Evolutionary conservation across 331 rosid genomes (phyloP).

Genomic region (Stylosanthes scabra): DNA sequence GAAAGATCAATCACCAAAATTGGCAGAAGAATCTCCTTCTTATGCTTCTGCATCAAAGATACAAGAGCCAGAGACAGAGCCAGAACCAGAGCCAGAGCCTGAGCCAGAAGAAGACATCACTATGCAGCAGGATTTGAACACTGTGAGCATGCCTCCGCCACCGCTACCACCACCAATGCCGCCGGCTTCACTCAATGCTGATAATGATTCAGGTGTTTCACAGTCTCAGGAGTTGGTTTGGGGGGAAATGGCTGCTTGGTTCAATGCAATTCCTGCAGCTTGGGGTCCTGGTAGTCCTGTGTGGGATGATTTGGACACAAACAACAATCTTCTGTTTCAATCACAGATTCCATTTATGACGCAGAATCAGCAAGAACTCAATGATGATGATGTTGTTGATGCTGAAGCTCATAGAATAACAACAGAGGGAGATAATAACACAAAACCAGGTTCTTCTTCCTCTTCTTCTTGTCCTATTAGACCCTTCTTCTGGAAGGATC

Average conservation of each 20-base stretch:
- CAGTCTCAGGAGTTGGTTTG: constrained; percentile 59
- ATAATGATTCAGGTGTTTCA: constrained; percentile 48
- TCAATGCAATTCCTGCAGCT: constrained; percentile 70
- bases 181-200: constrained; percentile 31
- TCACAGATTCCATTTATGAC: constrained; percentile 52
- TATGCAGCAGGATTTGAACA: constrained; percentile 20
- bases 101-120: constrained; percentile 40
- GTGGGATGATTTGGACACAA: constrained; percentile 85
- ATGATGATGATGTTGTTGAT: too few species aligned
- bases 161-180: constrained; percentile 30
- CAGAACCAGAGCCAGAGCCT: constrained; percentile 11
- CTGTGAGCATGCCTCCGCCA: constrained; percentile 35
- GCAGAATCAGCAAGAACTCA: constrained; percentile 47
- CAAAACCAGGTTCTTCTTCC: constrained; percentile 52
- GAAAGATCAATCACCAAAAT: constrained; percentile 36
- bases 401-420: constrained; percentile 29
- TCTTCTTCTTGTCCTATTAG: constrained; percentile 58
- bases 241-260: constrained; percentile 81
- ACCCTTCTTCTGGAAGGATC: constrained; percentile 58
- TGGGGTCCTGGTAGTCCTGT: constrained; percentile 91
- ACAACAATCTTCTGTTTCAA: constrained; percentile 62
- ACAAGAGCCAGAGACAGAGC: constrained; percentile 9
- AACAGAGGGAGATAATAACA: constrained; percentile 39
- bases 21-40: constrained; percentile 34
- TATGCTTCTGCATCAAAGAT: constrained; percentile 38